Evolutionary conservation across 2,329 filamentous ascomycete species (phyloP).

Genomic region (Knufia fluminis): DNA sequence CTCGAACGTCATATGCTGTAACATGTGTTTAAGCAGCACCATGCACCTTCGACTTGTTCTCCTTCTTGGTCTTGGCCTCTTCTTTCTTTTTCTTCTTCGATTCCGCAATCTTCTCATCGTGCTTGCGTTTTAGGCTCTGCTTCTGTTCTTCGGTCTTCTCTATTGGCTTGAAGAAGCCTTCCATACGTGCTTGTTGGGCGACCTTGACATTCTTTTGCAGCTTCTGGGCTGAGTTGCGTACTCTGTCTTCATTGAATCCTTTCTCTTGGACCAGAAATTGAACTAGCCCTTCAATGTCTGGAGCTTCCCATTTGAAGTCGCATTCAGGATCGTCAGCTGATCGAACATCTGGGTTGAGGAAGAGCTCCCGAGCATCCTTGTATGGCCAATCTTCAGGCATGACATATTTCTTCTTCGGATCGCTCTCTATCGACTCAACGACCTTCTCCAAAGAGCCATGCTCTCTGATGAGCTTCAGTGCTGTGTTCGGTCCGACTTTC

Average conservation of each 20-base stretch:
- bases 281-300: constrained; percentile 81
- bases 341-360: constrained; percentile 83
- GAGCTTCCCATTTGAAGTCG: constrained; percentile 96
- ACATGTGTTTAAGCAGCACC: constrained; percentile 40
- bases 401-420: constrained; percentile 67
- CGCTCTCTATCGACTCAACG: constrained; percentile 67
- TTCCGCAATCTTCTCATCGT: constrained; percentile 82
- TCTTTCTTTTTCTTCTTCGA: constrained; percentile 94
- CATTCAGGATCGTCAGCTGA: constrained; percentile 74
- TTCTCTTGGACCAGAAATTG: constrained; percentile 88
- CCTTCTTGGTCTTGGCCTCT: constrained; percentile 91
- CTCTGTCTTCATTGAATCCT: constrained; percentile 91
- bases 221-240: constrained; percentile 66
- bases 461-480: constrained; percentile 87
- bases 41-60: constrained; percentile 76
- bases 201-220: constrained; percentile 86
- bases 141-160: constrained; percentile 83
- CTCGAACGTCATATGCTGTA: not conserved
- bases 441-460: constrained; percentile 81
- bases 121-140: constrained; percentile 77
- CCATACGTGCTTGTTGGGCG: constrained; percentile 79
- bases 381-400: constrained; percentile 97
- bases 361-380: constrained; percentile 80
- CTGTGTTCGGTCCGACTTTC: constrained; percentile 84
- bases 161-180: constrained; percentile 93